Base-by-base conservation (phyloP, 257 asterid species). In the Linderniella brevidens region DNA sequence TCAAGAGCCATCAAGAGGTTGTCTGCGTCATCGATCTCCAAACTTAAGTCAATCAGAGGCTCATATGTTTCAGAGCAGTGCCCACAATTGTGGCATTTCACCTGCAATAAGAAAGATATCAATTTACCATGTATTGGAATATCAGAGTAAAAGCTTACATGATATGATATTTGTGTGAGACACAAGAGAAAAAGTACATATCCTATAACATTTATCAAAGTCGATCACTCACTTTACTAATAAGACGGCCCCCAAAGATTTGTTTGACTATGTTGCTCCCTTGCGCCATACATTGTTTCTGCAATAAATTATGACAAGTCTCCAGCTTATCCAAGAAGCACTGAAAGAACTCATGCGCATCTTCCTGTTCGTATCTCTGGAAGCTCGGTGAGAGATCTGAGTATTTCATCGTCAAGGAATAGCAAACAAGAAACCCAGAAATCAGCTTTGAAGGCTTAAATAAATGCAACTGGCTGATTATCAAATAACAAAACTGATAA, bases 341-440 rank as follows among this genome's bases (percentile, higher is more conserved):
- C 55, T 83, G 86, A n/a, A 87, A 74, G 59, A 83, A 87, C 46
- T 87, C 93, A 54, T 83, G 90, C 50, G 95, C 92, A 65, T 87
- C 97, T 64, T 83, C 95, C 59, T 83, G 95, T 67, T 72, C 86
- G 44, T 15, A 76, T 40, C 68, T 68, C 44, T 46, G 50, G 52
- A 87, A 87, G 53, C 64, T 32, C 19, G 92, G 72, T 1, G 84
- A 87, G 55, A 87, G 68, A 53, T 83, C 93, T 87, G 63, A 50
- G 11, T 59, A 64, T 69, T 73, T 52, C 25, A 19, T 39, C 35
- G 48, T 25, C 32, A 25, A 25, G 32, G 32, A 25, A 25, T 25
- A 25, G 6, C 6, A 25, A 25, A 25, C 6, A 25, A 25, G 32
- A 25, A 25, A 25, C 32, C 32, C 6, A 25, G 3, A 25, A 6